Evolutionary conservation across 2,329 filamentous ascomycete species (phyloP), one percentile per base, ranked within the genome.

Genomic region (Penicillium sp.): DNA sequence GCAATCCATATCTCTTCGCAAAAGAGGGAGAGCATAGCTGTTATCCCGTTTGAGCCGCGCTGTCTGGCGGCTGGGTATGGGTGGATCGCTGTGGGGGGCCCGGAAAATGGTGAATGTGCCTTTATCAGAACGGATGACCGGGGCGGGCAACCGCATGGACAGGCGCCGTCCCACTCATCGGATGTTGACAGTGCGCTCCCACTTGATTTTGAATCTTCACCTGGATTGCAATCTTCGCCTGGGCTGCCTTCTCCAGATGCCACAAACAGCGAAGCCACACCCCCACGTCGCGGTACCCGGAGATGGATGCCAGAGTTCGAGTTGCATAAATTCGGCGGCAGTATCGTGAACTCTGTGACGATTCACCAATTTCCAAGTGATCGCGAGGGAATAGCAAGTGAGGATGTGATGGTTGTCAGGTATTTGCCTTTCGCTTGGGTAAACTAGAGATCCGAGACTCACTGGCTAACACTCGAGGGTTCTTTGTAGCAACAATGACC

Each of bases 41-140:
- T 83, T 28, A 75, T 90, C 56, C 82, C 77, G 56, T 93, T 84
- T 43, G 77, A 81, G 49, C 79, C 90, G n/a, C 81, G 88, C 71
- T 97, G 91, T 67, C 80, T 96, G 5, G 86, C 88, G n/a, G 86
- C 88, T 6, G 85, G 83, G 45, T 81, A 87, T 60, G 90, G 90
- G 45, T 97, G 88, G 85, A 79, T 97, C 34, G 95, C 88, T 60
- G 88, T 90, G 40, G 93, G 91, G 40, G 91, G 91, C 36, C 77
- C 78, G 50, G 86, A 95, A 60, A 82, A 83, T 56, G 93, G 93
- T 48, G 86, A 94, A 64, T 95, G 95, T 64, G 84, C 87, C 28
- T 84, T 89, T 47, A 85, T 95, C 61, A 82, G 80, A 56, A 74
- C 90, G 38, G 59, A 66, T 52, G 62, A 69, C 41, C 51, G 53